phyloP scores from a whole-genome alignment of 192 early-diverging fungal genomes.

The Backusella circina region DNA sequence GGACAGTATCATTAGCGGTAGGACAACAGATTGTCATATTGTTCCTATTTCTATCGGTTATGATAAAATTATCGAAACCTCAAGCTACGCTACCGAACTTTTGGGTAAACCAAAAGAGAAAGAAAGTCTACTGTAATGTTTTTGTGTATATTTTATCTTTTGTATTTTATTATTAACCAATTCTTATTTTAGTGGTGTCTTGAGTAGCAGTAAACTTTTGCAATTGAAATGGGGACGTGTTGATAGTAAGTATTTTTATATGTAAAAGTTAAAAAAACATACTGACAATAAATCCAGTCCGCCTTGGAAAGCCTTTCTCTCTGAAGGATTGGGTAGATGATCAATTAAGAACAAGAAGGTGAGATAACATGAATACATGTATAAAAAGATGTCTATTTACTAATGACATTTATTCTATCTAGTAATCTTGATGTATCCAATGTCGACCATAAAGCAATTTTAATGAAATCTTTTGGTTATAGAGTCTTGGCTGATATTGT shows the following conservation, averaged over 20 bases:
- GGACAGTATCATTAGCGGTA: constrained; percentile 61
- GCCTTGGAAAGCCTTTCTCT: constrained; percentile 74
- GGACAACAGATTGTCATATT: constrained; percentile 64
- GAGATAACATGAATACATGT: constrained; percentile 12
- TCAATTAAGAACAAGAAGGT: constrained; percentile 55
- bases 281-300: constrained; percentile 39
- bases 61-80: constrained; percentile 82
- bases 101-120: constrained; percentile 78
- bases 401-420: not conserved
- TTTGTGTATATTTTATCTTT: not conserved
- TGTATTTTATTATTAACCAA: not conserved
- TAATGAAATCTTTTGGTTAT: constrained; percentile 73
- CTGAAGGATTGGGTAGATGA: constrained; percentile 61
- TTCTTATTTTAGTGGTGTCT: constrained; percentile 38
- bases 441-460: constrained; percentile 30
- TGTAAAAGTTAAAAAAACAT: not conserved
- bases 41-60: constrained; percentile 84
- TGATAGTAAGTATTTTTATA: constrained; percentile 45
- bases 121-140: constrained; percentile 59
- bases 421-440: constrained; percentile 35
- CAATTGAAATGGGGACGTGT: constrained; percentile 80
- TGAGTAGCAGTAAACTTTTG: constrained; percentile 52
- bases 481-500: constrained; percentile 57
- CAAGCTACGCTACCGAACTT: constrained; percentile 73
- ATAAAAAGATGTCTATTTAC: not conserved